Base-by-base conservation (phyloP, 2,329 filamentous ascomycete species). In the Penicillium brasilianum region DNA sequence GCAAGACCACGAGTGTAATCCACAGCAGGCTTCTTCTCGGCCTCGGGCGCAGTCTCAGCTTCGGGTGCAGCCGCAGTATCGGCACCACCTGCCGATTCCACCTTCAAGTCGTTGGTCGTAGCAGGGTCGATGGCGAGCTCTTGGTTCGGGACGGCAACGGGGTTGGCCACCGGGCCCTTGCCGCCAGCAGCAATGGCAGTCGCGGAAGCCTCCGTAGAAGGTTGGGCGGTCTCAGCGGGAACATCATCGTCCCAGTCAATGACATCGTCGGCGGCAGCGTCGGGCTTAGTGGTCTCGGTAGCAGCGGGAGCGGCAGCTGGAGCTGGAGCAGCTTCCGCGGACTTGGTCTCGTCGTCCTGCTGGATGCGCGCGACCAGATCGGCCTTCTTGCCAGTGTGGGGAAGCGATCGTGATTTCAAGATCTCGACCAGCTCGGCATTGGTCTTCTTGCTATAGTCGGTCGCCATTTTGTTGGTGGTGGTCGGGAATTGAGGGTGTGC, bases 361-460 rank as follows among this genome's bases (percentile, higher is more conserved):
- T 79, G 75, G 46, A 83, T 72, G 58, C 81, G 79, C 50, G 80
- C 77, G 46, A 83, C 74, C 58, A 83, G 73, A 5, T 83, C 81
- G 20, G 80, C 81, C 67, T 83, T 83, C 66, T 83, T 83, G 59
- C 81, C 81, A 2, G 77, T 79, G 68, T 81, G 77, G 7, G 80
- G 74, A 41, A 83, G 74, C n/a, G 73, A 77, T 43, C 81, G 80
- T 22, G 77, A 72, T 68, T 82, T 83, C 61, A 83, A 78, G 39
- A 83, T 80, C 64, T 83, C 81, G 60, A 80, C 72, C 44, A 83
- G 72, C 62, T 83, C 80, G 18, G 78, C 80, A 57, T 82, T 81
- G 55, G 81, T 83, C 71, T 82, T 82, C 66, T 82, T 82, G 63
- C 74, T 72, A 74, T 83, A 83, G 62, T 82, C 80, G 60, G 76